Conservation (phyloP, 2,329 filamentous ascomycete species). For the Talaromyces sp. region DNA sequence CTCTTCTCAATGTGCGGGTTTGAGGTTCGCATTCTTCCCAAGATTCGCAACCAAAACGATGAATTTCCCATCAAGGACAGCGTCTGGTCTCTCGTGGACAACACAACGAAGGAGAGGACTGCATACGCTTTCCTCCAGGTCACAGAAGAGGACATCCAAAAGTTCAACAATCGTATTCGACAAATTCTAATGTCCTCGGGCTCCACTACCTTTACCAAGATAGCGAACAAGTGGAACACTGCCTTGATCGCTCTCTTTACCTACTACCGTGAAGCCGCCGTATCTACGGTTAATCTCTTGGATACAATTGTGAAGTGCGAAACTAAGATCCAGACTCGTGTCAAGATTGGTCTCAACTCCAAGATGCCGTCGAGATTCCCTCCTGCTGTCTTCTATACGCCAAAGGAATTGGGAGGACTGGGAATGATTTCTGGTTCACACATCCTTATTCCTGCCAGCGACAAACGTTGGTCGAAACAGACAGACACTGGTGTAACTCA, state of each 20-base stretch:
- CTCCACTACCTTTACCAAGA: constrained; percentile 99
- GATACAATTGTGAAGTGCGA: constrained; percentile 99
- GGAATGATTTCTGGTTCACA: constrained; percentile 99
- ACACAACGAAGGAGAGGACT: constrained; percentile 92
- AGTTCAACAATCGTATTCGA: constrained; percentile 98
- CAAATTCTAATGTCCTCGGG: constrained; percentile 99
- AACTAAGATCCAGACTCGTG: constrained; percentile 97
- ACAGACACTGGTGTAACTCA: constrained; percentile 96
- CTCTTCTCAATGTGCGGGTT: constrained; percentile 98
- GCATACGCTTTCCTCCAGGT: constrained; percentile 97
- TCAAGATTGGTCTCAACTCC: constrained; percentile 97
- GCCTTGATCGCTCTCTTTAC: constrained; percentile 95
- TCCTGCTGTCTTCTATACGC: constrained; percentile 96
- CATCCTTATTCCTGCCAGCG: constrained; percentile 92
- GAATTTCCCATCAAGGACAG: constrained; percentile 98
- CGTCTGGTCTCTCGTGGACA: constrained; percentile 96
- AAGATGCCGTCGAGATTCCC: constrained; percentile 99
- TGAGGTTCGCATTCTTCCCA: constrained; percentile 92
- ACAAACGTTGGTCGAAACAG: constrained; percentile 98
- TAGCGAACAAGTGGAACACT: constrained; percentile 99
- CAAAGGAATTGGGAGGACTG: constrained; percentile 92
- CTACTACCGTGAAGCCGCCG: constrained; percentile 95
- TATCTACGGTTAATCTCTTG: constrained; percentile 87
- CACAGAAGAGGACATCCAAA: constrained; percentile 94
- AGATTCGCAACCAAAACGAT: constrained; percentile 90